Evolutionary conservation across 2,329 filamentous ascomycete species (phyloP).

Genomic region (Paraphoma sp.): DNA sequence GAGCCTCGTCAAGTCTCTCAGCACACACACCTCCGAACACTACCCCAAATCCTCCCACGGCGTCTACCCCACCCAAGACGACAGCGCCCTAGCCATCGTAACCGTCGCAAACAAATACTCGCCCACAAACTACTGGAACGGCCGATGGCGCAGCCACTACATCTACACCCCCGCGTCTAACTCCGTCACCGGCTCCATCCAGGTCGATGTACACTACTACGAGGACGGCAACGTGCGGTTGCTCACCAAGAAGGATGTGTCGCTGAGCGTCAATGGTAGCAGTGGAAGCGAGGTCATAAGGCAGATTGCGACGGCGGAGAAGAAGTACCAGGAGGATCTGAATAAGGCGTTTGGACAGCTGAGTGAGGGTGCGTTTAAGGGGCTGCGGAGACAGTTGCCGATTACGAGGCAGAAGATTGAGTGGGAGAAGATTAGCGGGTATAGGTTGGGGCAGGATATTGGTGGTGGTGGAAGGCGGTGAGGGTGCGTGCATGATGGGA

Average conservation of each 20-base stretch:
- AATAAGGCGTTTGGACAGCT: constrained; percentile 88
- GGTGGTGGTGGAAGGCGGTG: constrained; percentile 51
- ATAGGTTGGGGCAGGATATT: constrained; percentile 67
- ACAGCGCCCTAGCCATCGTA: constrained; percentile 78
- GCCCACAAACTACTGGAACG: constrained; percentile 99
- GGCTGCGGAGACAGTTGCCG: constrained; percentile 86
- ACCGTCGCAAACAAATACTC: constrained; percentile 97
- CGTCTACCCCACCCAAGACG: constrained; percentile 79
- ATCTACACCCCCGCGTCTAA: constrained; percentile 72
- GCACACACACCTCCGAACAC: constrained; percentile 82
- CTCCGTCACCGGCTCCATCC: constrained; percentile 77
- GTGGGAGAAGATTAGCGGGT: constrained; percentile 97
- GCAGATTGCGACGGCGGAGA: constrained; percentile 81
- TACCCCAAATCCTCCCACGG: constrained; percentile 83
- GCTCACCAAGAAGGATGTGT: constrained; percentile 81
- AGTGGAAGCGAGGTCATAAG: constrained; percentile 74
- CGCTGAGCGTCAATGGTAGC: constrained; percentile 63
- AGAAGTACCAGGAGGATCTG: constrained; percentile 94
- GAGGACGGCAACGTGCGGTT: constrained; percentile 98
- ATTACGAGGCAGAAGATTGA: constrained; percentile 99
- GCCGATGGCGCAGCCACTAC: constrained; percentile 92
- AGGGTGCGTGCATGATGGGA: not conserved
- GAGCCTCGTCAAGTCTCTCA: constrained; percentile 80
- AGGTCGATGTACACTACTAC: constrained; percentile 98
- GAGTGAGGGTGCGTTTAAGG: constrained; percentile 95